Conservation (phyloP, 2,329 filamentous ascomycete species). For the Fusarium chaquense region DNA sequence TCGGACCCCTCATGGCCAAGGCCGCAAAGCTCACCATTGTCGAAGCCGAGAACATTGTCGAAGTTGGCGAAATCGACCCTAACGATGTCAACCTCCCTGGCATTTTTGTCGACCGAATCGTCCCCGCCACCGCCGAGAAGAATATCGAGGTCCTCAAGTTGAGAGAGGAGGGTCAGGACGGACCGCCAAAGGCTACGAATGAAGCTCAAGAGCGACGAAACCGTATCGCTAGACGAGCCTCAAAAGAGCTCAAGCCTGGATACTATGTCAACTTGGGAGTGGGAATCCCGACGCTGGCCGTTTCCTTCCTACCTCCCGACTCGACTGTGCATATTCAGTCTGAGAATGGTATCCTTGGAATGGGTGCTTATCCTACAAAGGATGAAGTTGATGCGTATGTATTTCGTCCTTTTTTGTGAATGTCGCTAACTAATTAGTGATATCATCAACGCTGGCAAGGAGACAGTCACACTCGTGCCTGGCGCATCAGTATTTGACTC, state of each 20-base stretch:
- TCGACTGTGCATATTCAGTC: conserved; percentile 85
- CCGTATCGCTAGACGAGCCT: conserved; percentile 80
- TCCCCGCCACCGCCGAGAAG: conserved; percentile 78
- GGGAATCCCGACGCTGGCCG: conserved; percentile 88
- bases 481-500: conserved; percentile 84
- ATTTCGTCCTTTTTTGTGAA: too few species aligned
- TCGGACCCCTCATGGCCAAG: conserved; percentile 83
- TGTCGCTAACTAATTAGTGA: conserved; percentile 59
- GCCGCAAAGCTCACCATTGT: conserved; percentile 83
- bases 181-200: conserved; percentile 57
- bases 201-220: conserved; percentile 69
- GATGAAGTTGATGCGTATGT: conserved; percentile 74
- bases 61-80: conserved; percentile 77
- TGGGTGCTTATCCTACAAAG: conserved; percentile 82
- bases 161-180: conserved; percentile 56
- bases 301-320: conserved; percentile 76
- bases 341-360: conserved; percentile 87
- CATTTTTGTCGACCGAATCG: conserved; percentile 85
- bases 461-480: conserved; percentile 83
- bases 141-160: conserved; percentile 77
- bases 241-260: conserved; percentile 83
- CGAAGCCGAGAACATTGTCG: conserved; percentile 86
- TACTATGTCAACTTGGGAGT: conserved; percentile 86
- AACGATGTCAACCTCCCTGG: conserved; percentile 83
- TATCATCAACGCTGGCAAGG: conserved; percentile 88